phyloP scores from a whole-genome alignment of 257 asterid species.

The Fraxinus pennsylvanica region DNA sequence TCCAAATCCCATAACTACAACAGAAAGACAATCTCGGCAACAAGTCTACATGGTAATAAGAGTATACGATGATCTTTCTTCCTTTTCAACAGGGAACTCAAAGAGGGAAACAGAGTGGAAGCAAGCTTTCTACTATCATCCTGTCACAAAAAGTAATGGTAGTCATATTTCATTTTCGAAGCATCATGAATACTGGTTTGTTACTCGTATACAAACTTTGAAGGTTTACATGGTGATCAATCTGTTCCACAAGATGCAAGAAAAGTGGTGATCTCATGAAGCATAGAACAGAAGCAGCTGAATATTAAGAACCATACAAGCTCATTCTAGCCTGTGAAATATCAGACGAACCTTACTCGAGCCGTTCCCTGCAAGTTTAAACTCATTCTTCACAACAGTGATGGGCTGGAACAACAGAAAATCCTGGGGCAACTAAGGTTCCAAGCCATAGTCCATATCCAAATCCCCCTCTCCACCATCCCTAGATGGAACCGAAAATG shows the following conservation, averaged over 20 bases:
- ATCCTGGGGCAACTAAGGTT: constrained; percentile 74
- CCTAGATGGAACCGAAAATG: constrained; percentile 45
- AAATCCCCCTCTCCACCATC: constrained; percentile 95
- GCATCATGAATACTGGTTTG: too few species aligned
- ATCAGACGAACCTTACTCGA: constrained; percentile 57
- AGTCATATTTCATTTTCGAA: too few species aligned
- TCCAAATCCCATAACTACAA: not conserved
- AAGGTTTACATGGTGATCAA: not conserved
- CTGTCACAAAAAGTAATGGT: constrained; percentile 38
- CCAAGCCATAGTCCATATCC: constrained; percentile 93
- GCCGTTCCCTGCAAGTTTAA: constrained; percentile 55
- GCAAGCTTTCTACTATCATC: constrained; percentile 79
- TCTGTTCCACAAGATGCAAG: constrained; percentile 4
- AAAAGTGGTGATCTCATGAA: not conserved
- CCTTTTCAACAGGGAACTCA: constrained; percentile 57
- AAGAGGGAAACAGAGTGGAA: constrained; percentile 57
- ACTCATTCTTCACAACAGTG: constrained; percentile 65
- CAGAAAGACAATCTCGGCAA: not conserved
- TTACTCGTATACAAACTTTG: too few species aligned
- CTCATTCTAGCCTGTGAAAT: constrained; percentile 19
- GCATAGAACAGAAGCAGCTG: not conserved
- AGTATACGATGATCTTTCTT: constrained; percentile 66
- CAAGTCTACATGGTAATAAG: not conserved
- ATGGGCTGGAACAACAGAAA: constrained; percentile 77
- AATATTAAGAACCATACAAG: not conserved